phyloP scores from a whole-genome alignment of 1,139 yeast genomes.

The Scheffersomyces cryptocercus region DNA sequence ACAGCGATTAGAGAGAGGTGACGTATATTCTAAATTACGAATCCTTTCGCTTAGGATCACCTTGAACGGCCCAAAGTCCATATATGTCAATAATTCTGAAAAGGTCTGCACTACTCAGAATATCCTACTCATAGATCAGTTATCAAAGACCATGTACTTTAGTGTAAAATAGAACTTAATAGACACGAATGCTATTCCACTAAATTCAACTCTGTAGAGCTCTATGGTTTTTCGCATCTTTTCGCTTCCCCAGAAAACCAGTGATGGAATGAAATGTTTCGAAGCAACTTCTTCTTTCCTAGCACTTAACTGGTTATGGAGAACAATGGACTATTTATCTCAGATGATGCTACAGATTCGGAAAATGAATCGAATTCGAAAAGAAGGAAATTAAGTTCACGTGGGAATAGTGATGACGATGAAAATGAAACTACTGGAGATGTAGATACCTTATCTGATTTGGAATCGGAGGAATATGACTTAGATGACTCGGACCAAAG shows the following conservation, averaged over 20 bases:
- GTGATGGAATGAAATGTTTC: no score
- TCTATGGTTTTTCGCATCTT: no score
- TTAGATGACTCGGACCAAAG: slow-evolving; percentile 11
- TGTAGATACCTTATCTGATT: slow-evolving; percentile 9
- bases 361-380: slow-evolving; percentile 3
- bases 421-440: slow-evolving; percentile 1
- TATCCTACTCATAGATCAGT: no score
- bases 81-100: slow-evolving; percentile 3
- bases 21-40: background rate
- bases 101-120: slow-evolving; percentile 5
- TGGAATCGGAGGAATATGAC: slow-evolving; percentile 2
- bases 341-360: slow-evolving; percentile 5
- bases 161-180: no score
- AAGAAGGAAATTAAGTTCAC: slow-evolving; percentile 3
- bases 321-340: slow-evolving; percentile 8
- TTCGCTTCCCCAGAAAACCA: no score
- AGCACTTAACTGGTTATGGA: no score
- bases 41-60: slow-evolving; percentile 1
- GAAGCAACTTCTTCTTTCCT: no score
- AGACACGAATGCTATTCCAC: no score
- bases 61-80: slow-evolving; percentile 1
- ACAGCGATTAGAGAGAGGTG: slow-evolving; percentile 10
- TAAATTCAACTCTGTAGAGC: no score
- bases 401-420: background rate
- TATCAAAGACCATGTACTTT: no score